These are phyloP conservation scores for Nakazawaea anatomiae DNA, from an alignment of 805 yeast species.

Conservation along the genomic window DNA sequence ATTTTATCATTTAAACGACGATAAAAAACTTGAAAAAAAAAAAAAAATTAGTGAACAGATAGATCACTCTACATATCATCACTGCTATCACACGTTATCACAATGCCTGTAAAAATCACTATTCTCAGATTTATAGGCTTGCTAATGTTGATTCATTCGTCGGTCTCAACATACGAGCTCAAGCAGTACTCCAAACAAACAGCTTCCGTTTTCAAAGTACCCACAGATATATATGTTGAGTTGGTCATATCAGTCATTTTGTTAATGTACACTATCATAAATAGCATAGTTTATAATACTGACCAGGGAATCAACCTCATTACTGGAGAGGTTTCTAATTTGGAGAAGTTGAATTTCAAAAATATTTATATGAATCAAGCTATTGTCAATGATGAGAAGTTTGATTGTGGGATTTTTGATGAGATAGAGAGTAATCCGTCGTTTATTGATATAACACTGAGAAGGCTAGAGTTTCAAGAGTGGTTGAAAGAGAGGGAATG, in stretches of 20 bases:
- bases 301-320: neutral
- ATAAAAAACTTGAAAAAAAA: too few species aligned
- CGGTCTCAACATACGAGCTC: neutral
- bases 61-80: too few species aligned
- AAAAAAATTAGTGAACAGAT: too few species aligned
- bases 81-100: neutral
- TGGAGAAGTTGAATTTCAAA: slow-evolving; percentile 20
- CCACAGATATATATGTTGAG: slow-evolving; percentile 3
- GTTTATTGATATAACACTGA: slow-evolving; percentile 42
- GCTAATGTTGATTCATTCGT: slow-evolving; percentile 1
- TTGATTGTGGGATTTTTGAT: slow-evolving; percentile 39
- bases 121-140: neutral
- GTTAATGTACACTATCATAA: neutral
- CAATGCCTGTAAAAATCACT: neutral
- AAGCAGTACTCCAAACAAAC: slow-evolving; percentile 5
- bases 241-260: neutral
- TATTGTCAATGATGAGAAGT: slow-evolving; percentile 36
- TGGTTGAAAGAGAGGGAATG: slow-evolving; percentile 21
- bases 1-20: too few species aligned
- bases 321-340: neutral
- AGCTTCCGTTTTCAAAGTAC: neutral
- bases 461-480: slow-evolving; percentile 36
- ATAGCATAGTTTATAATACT: neutral
- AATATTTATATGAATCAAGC: slow-evolving; percentile 46
- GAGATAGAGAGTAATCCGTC: slow-evolving; percentile 42